Base-by-base conservation (phyloP, 2,329 filamentous ascomycete species). In the Colletotrichum siamense region DNA sequence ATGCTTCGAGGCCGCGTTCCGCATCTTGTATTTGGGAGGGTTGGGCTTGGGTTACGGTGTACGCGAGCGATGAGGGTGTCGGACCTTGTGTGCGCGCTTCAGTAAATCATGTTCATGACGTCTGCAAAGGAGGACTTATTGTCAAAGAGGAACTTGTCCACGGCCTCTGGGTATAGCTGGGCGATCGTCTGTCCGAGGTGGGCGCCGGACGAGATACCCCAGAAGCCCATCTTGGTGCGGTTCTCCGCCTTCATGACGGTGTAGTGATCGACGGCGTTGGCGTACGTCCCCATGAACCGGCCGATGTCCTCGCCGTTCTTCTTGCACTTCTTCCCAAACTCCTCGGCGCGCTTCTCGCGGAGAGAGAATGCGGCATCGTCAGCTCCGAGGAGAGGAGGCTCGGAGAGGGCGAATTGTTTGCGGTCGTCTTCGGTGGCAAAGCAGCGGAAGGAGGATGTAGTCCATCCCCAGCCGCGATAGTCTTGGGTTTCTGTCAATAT, bases 221-320 rank as follows among this genome's bases (percentile, higher is more conserved):
- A 73, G 55, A 73, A 62, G 2, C 71, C 64, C 52, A 73, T 10
- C 55, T 73, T 73, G 22, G 71, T 73, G 15, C 71, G 71, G 55
- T 69, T 73, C 10, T 73, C 71, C 16, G 64, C 64, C 55, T 34
- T 73, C 71, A 73, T 63, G 36, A 73, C 64, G 52, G 55, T 30
- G 24, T 73, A 69, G 64, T 73, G 71, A 6, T 73, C 71, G 13
- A 73, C 64, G n/a, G 71, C 64, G 8, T 55, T 73, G 28, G 71
- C 32, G 55, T 73, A 73, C 22, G 71, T 73, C 9, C 71, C 71
- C 64, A 73, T 69, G 52, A 73, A 69, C 34, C 55, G 36, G 10
- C 64, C 71, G 26, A 73, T 26, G 3, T 63, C 55, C 36, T 62
- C 71, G 16, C 71, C 71, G 28, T 73, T 63, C 18, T 69, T 73